These are phyloP conservation scores for Fennellomyces sp. DNA, from an alignment of 371 early-diverging fungal species.

Conservation along the genomic window DNA sequence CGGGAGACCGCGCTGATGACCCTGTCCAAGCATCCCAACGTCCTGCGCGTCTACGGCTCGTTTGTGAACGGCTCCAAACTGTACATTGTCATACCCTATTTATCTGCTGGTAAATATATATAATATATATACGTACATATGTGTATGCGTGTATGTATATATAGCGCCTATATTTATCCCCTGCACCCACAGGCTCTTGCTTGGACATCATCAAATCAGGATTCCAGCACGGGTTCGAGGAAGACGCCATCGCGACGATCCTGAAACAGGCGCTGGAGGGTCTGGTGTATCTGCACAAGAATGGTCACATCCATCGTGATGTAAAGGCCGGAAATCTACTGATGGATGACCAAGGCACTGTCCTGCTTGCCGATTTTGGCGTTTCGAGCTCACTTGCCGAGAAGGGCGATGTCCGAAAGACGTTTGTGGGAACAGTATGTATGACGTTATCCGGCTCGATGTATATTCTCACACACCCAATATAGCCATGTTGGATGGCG, in stretches of 20 bases:
- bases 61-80: conserved; percentile 83
- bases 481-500: conserved; percentile 90
- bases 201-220: conserved; percentile 88
- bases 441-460: conserved; percentile 7
- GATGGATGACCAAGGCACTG: conserved; percentile 83
- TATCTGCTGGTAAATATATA: conserved; percentile 62
- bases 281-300: conserved; percentile 84
- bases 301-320: conserved; percentile 91
- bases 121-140: not conserved
- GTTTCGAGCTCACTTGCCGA: conserved; percentile 83
- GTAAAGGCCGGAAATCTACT: conserved; percentile 91
- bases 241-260: conserved; percentile 80
- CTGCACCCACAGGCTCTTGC: conserved; percentile 57
- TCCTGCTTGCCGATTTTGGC: conserved; percentile 90
- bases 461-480: conserved; percentile 9
- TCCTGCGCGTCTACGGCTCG: conserved; percentile 81
- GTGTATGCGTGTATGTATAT: not conserved
- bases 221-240: conserved; percentile 85
- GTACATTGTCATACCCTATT: conserved; percentile 84
- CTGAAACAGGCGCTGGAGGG: conserved; percentile 87
- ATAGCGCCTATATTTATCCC: not conserved
- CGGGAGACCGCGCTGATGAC: conserved; percentile 89
- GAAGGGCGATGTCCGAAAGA: conserved; percentile 80
- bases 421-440: conserved; percentile 84
- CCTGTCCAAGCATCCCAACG: conserved; percentile 83